Evolutionary conservation across 1,284 basidiomycete genomes (phyloP).

Genomic region (Microbotryum scabiosae): DNA sequence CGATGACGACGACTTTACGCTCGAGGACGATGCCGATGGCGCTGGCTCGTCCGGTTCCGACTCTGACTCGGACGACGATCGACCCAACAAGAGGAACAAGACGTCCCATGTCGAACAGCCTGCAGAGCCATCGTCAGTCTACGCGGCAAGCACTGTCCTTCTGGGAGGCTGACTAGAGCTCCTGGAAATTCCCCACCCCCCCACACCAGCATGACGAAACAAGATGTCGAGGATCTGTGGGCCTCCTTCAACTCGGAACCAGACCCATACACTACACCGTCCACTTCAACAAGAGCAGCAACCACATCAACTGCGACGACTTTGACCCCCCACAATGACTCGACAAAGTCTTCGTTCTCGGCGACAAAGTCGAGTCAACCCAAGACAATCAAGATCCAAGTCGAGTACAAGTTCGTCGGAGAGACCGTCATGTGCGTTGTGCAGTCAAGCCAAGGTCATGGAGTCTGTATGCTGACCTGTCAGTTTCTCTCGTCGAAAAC

Average conservation of each 20-base stretch:
- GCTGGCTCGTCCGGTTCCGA: neutral
- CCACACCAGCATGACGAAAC: conserved; percentile 20
- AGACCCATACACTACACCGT: conserved; percentile 7
- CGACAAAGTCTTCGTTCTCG: neutral
- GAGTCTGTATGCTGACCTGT: too few relatives aligned
- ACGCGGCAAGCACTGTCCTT: neutral
- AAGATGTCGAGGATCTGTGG: conserved; percentile 30
- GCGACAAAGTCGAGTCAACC: neutral
- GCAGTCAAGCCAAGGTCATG: too few relatives aligned
- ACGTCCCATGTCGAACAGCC: neutral
- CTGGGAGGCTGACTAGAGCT: too few relatives aligned
- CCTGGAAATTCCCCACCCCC: too few relatives aligned
- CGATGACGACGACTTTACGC: conserved; percentile 16
- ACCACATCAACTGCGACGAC: neutral
- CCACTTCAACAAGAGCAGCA: neutral
- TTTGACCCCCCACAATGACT: conserved; percentile 1
- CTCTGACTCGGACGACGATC: conserved; percentile 7
- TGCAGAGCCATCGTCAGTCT: conserved; percentile 3
- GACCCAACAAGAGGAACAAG: neutral
- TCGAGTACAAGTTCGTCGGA: conserved; percentile 61
- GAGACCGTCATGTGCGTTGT: conserved; percentile 57
- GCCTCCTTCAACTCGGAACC: conserved; percentile 28
- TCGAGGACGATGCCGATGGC: neutral
- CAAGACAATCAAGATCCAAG: conserved; percentile 55
- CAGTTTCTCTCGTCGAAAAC: too few relatives aligned